Evolutionary conservation across 2,329 filamentous ascomycete species (phyloP).

Genomic region (Aspergillus sp.): DNA sequence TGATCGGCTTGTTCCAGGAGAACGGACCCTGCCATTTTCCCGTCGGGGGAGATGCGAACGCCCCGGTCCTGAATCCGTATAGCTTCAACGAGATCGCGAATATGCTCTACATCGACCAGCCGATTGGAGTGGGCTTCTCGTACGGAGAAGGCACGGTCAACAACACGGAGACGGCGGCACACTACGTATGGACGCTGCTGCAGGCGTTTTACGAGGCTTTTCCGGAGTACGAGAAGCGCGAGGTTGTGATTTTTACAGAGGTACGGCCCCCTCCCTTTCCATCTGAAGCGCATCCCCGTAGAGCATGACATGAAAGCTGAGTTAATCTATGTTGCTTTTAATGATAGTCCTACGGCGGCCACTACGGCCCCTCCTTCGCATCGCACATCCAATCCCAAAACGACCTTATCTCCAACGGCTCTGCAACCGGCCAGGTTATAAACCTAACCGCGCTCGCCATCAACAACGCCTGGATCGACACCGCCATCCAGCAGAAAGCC

Average conservation of each 20-base stretch:
- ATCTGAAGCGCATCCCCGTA: too few species aligned
- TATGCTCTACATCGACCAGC: constrained; percentile 62
- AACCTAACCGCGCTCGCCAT: constrained; percentile 50
- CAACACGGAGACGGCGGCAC: constrained; percentile 42
- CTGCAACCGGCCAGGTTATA: constrained; percentile 37
- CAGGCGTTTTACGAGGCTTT: constrained; percentile 40
- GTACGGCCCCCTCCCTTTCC: neutral
- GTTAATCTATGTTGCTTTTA: too few species aligned
- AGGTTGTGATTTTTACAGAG: constrained; percentile 31
- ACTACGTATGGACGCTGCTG: constrained; percentile 51
- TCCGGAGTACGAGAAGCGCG: constrained; percentile 32
- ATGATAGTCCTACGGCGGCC: constrained; percentile 28
- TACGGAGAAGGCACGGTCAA: constrained; percentile 30
- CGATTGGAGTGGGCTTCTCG: constrained; percentile 48
- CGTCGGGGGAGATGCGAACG: constrained; percentile 30
- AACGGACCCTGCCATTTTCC: constrained; percentile 38
- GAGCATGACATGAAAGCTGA: neutral
- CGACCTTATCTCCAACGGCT: constrained; percentile 28
- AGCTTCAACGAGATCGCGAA: constrained; percentile 57
- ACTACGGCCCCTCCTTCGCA: constrained; percentile 30
- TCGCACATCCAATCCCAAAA: constrained; percentile 34
- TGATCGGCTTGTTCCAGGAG: constrained; percentile 38
- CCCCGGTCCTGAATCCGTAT: constrained; percentile 43
- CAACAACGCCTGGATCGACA: constrained; percentile 53
- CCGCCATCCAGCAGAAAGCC: constrained; percentile 36